Evolutionary conservation across 1,139 yeast species (phyloP).

Genomic region (Saccharomyces hybrid): DNA sequence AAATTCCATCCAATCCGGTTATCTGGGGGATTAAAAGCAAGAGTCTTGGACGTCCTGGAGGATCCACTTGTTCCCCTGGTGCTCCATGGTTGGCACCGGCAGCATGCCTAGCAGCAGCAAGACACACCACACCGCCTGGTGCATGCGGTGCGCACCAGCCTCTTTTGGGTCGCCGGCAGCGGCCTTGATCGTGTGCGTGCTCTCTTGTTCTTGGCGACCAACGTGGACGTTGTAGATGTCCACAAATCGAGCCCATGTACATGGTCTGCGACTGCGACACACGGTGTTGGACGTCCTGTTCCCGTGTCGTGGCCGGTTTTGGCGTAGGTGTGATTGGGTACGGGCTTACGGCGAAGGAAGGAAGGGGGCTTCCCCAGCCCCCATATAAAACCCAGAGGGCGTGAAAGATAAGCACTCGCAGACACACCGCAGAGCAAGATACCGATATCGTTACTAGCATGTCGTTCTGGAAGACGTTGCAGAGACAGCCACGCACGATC

Average conservation of each 20-base stretch:
- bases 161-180: too few relatives aligned
- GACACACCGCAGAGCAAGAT: neutral
- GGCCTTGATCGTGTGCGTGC: too few relatives aligned
- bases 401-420: neutral
- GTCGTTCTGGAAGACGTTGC: conserved; percentile 27
- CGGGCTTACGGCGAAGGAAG: neutral
- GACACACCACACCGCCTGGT: too few relatives aligned
- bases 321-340: neutral
- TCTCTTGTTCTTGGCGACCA: too few relatives aligned
- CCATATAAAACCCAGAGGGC: neutral
- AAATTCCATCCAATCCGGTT: neutral
- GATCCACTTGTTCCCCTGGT: too few relatives aligned
- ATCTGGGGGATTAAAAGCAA: neutral
- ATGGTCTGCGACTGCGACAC: too few relatives aligned
- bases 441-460: too few relatives aligned
- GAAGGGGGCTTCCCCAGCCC: neutral
- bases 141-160: too few relatives aligned
- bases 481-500: conserved; percentile 22
- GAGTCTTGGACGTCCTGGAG: too few relatives aligned
- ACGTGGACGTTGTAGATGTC: neutral
- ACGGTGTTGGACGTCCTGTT: neutral
- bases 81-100: too few relatives aligned
- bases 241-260: neutral
- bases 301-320: neutral
- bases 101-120: too few relatives aligned